phyloP scores from a whole-genome alignment of 805 yeast genomes.

The Jamesozyma piceae region DNA sequence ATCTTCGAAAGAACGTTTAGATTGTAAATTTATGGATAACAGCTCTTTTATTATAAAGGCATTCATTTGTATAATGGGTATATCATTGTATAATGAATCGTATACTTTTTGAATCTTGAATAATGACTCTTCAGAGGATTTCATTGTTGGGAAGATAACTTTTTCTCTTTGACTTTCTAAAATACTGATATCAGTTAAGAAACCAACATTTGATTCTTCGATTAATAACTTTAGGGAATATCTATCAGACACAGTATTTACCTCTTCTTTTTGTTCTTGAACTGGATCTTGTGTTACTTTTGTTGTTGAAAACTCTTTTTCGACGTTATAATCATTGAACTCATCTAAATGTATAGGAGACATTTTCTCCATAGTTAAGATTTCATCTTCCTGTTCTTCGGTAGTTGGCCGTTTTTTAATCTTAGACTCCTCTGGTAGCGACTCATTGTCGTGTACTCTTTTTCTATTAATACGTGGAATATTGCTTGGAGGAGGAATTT shows the following conservation, averaged over 20 bases:
- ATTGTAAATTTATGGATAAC: slow-evolving; percentile 41
- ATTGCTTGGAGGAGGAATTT: slow-evolving; percentile 1
- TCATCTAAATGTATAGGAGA: slow-evolving; percentile 19
- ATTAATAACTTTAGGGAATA: slow-evolving; percentile 15
- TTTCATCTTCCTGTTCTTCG: slow-evolving; percentile 13
- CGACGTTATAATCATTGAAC: slow-evolving; percentile 1
- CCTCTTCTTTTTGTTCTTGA: background rate
- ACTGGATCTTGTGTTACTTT: background rate
- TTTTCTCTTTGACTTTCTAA: slow-evolving; percentile 6
- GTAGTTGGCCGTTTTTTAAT: background rate
- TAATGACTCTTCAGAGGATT: slow-evolving; percentile 1
- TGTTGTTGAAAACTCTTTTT: background rate
- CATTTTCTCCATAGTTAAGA: slow-evolving; percentile 20
- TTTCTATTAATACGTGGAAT: slow-evolving; percentile 3
- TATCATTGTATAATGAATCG: slow-evolving; percentile 17
- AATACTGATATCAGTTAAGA: slow-evolving; percentile 12
- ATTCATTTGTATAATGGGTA: slow-evolving; percentile 35
- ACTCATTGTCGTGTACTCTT: background rate
- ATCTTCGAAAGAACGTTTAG: slow-evolving; percentile 38
- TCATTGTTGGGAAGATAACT: slow-evolving; percentile 7
- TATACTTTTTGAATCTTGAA: slow-evolving; percentile 10
- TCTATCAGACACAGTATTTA: background rate
- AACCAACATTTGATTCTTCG: slow-evolving; percentile 14
- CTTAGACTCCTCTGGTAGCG: background rate
- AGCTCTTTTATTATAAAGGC: slow-evolving; percentile 49